Percentiles rank a stretch among this genome's conserved stretches.
These are phyloP conservation scores for Candida tropicalis DNA, from an alignment of 1,139 yeast species.

Conservation along the genomic window DNA sequence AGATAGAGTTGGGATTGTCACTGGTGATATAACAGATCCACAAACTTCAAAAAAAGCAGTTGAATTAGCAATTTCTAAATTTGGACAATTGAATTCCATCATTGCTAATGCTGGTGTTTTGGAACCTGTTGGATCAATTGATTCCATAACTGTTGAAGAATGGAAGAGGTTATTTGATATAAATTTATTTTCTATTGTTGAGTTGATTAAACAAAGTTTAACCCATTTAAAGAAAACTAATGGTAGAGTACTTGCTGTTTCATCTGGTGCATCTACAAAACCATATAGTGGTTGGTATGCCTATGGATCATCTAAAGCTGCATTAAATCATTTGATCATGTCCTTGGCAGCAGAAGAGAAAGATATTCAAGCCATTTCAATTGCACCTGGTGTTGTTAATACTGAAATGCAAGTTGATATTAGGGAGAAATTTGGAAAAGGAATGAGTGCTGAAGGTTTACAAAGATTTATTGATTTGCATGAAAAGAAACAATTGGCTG, in stretches of 20 bases:
- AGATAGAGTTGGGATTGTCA: constrained; percentile 54
- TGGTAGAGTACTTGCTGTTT: constrained; percentile 74
- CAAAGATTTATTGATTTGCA: constrained; percentile 64
- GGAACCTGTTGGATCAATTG: constrained; percentile 72
- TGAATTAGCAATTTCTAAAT: constrained; percentile 47
- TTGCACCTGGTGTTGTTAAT: constrained; percentile 94
- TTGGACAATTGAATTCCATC: constrained; percentile 67
- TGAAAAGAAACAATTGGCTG: constrained; percentile 53
- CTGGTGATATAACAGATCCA: constrained; percentile 67
- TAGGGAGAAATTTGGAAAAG: constrained; percentile 55
- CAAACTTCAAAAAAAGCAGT: constrained; percentile 44
- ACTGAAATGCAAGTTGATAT: constrained; percentile 84
- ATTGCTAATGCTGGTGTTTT: constrained; percentile 88
- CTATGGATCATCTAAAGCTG: constrained; percentile 89
- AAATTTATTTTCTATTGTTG: constrained; percentile 77
- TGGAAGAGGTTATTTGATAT: constrained; percentile 75
- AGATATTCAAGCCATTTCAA: constrained; percentile 59
- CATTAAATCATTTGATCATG: constrained; percentile 71
- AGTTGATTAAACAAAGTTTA: constrained; percentile 57
- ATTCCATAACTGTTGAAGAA: constrained; percentile 45
- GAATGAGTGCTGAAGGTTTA: constrained; percentile 61
- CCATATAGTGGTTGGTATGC: constrained; percentile 82
- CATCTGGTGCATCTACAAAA: constrained; percentile 79
- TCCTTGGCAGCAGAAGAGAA: constrained; percentile 71
- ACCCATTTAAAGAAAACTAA: constrained; percentile 58